Base-by-base conservation (phyloP, 768 basidiomycete genomes). In the Auriscalpium vulgare region DNA sequence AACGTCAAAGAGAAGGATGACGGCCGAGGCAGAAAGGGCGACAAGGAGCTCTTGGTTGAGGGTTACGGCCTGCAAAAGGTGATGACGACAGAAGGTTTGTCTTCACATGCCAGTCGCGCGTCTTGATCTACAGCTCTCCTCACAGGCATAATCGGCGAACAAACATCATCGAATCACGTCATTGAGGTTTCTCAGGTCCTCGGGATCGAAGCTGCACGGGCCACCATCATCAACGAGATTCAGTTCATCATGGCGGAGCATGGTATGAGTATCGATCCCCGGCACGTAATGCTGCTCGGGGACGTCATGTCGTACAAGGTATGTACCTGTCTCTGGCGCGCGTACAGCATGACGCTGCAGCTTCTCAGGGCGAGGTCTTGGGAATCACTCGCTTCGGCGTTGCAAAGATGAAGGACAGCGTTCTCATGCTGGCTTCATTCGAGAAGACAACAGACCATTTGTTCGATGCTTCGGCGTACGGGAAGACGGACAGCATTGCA, bases 241-340 rank as follows among this genome's bases (percentile, higher is more conserved):
- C 89, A 95, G 68, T 91, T 91, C 67, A 98, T 92, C 10, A 99
- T 99, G 97, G 81, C 83, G 61, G 88, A 86, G 54, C 97, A 99
- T 74, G 93, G 93, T 64, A 95, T 99, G 89, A 94, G 87, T 56
- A 97, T 99, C 64, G 97, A 99, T 69, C 95, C 95, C 59, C 89
- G 97, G 53, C 97, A 99, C 70, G 91, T 98, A 65, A 97, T 97
- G 92, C 74, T 99, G 40, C 82, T 99, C 10, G 97, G 95, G 49
- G 97, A 99, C 71, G 94, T 97, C 57, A 99, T 99, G 97, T 84
- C 85, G 34, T 97, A 95, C 74, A 99, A 99, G 84, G 93, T 86
- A 56, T 37, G 68, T 56, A 10, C n/a, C 29, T 54, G 21, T 34
- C 2, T 17, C 46, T 35, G 45, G 17, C 37, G 29, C 53, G 2